A percentile compares a stretch with the other conserved stretches of the same genome.
These are phyloP conservation scores for Leishmania martiniquensis DNA, from an alignment of 208 protist species.

Conservation along the genomic window DNA sequence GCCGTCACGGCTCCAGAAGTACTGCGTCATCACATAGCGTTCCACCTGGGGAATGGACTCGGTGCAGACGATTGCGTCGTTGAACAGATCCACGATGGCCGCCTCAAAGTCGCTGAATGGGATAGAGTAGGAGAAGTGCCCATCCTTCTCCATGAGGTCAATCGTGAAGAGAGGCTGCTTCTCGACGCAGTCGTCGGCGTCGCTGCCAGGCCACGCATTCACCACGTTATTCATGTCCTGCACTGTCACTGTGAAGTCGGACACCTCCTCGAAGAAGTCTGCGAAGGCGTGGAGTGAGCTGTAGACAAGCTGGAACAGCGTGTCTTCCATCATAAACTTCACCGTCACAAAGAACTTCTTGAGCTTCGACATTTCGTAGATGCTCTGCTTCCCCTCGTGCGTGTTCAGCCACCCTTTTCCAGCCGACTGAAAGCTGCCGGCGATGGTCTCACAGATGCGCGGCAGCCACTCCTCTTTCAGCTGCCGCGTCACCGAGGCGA, in stretches of 20 bases:
- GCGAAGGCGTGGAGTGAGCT: slow-evolving; percentile 85
- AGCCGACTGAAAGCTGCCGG: slow-evolving; percentile 86
- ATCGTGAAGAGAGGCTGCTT: slow-evolving; percentile 95
- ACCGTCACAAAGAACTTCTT: slow-evolving; percentile 97
- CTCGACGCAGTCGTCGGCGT: slow-evolving; percentile 93
- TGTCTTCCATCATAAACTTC: slow-evolving; percentile 98
- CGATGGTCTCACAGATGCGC: slow-evolving; percentile 90
- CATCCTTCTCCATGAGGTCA: slow-evolving; percentile 81
- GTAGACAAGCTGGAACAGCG: slow-evolving; percentile 92
- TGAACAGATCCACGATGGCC: slow-evolving; percentile 88
- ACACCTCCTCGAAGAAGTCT: slow-evolving; percentile 93
- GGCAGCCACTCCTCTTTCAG: slow-evolving; percentile 93
- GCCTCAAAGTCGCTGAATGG: slow-evolving; percentile 87
- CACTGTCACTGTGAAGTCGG: slow-evolving; percentile 86
- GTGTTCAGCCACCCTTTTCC: slow-evolving; percentile 99
- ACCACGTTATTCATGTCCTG: slow-evolving; percentile 89
- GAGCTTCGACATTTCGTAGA: slow-evolving; percentile 98
- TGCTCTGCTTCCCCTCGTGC: slow-evolving; percentile 92
- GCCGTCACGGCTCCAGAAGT: slow-evolving; percentile 92
- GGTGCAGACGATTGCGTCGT: slow-evolving; percentile 88
- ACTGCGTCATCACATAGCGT: slow-evolving; percentile 94
- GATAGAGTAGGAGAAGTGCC: slow-evolving; percentile 89
- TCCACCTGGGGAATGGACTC: slow-evolving; percentile 93
- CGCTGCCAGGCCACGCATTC: slow-evolving; percentile 92
- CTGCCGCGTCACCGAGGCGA: slow-evolving; percentile 65